Conservation (phyloP, 2,329 filamentous ascomycete species). For the Arthrobotrys iridis region DNA sequence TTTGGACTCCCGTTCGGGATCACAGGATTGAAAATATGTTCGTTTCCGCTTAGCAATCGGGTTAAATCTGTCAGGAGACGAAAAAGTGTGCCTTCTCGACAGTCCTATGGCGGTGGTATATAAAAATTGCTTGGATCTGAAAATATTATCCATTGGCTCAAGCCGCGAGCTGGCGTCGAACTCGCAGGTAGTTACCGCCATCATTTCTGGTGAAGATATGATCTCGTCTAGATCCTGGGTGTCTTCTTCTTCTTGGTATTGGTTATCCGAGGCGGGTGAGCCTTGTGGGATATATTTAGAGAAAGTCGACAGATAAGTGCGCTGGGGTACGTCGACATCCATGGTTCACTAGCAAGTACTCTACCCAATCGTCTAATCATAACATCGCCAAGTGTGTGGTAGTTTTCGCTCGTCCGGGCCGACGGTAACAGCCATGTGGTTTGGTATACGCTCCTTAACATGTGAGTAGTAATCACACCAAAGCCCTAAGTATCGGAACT, state of each 20-base stretch:
- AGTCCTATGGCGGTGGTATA: not conserved
- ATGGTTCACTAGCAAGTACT: constrained; percentile 4
- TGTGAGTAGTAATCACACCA: not conserved
- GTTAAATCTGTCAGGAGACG: constrained; percentile 2
- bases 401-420: constrained; percentile 35
- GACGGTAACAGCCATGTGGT: constrained; percentile 15
- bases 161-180: not conserved
- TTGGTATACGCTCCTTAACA: not conserved
- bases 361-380: not conserved
- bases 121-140: not conserved
- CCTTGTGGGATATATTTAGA: not conserved
- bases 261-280: not conserved
- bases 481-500: not conserved
- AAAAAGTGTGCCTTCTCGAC: constrained; percentile 23
- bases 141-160: not conserved
- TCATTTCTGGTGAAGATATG: not conserved
- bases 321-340: not conserved
- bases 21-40: constrained; percentile 24
- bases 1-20: constrained; percentile 16
- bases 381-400: not conserved
- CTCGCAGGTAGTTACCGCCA: constrained; percentile 5
- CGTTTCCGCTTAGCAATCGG: constrained; percentile 11
- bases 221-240: constrained; percentile 6
- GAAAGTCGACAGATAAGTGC: not conserved
- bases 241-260: not conserved